Base-by-base conservation (phyloP, 2,329 filamentous ascomycete species). In the Emydomyces testavorans region DNA sequence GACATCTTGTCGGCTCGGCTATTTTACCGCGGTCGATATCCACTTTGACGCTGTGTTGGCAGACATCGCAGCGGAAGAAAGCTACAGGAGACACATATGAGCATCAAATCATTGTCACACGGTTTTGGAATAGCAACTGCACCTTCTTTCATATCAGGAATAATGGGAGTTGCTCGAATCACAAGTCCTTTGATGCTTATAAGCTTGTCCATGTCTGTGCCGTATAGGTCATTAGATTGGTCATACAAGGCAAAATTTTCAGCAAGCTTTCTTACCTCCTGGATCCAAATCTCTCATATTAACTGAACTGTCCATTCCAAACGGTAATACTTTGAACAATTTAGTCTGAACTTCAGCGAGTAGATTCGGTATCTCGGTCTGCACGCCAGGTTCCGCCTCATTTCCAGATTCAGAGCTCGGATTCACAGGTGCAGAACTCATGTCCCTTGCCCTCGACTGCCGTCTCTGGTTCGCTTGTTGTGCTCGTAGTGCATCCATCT, bases 1-100 rank as follows among this genome's bases (percentile, higher is more conserved):
- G 87, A 62, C 92, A 98, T 57, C 82, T 77, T 0, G 87, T 95
- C 1, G 92, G 92, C 65, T 98, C 92, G 18, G 86, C 82, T 59
- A 98, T 98, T 70, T 90, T 92, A 65, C 93, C 92, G 60, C 92
- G 83, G 62, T 98, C 92, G 59, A 98, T 83, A 49, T 88, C 84
- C 47, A 95, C 87, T 53, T 84, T 85, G 52, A 94, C 79, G 3
- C 85, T 90, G 66, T 95, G 87, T 59, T 88, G 87, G 68, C 92
- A 98, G 21, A 90, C 79, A 50, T 87, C 85, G 69, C 92, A 98
- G 54, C 86, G 84, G 78, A 98, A 98, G 70, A 94, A 95, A 0
- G 92, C 92, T 72, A 50, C 1, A n/a, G 20, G 29, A 38, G 18
- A 58, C 23, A 10, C 44, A 45, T 24, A 31, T 49, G 26, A 44